Evolutionary conservation across 2,329 filamentous ascomycete species (phyloP), one percentile per base, ranked within the genome.

Genomic region (Mariannaea sp.): DNA sequence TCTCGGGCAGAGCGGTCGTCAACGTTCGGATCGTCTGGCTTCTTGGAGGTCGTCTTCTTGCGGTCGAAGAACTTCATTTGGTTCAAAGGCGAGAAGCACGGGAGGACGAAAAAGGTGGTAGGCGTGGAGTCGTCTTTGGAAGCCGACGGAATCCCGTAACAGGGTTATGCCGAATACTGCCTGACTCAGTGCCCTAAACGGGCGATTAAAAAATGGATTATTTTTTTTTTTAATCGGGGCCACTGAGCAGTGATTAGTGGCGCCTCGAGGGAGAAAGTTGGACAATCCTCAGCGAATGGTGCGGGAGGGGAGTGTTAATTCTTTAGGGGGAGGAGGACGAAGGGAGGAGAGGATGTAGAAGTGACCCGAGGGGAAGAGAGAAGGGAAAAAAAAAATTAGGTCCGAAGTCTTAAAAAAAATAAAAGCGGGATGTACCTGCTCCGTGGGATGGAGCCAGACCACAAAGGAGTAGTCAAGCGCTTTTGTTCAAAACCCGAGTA

Each of bases 61-160:
- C 65, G 68, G 60, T 68, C 70, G 69, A 81, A 80, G 76, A 80
- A 76, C 76, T 80, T 80, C 79, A 81, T 80, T 75, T 71, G 70
- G 65, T 55, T 60, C 58, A 62, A 56, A 55, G 44, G 45, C 49
- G 43, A 52, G 35, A 46, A 38, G 49, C 43, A 38, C 35, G 40
- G 47, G 32, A 49, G 26, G 27, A 20, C 29, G 38, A 49, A 30
- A 27, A 40, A 16, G 19, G 46, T 20, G 27, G 46, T 49, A 33
- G 38, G 24, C 53, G 47, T 47, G 53, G 43, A 56, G 43, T 56
- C 38, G 17, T 39, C 36, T 24, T 39, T 47, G 43, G 62, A 65
- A 65, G 57, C 58, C 57, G 57, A 53, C 56, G 55, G 60, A 68
- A 61, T 71, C 70, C 70, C 70, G 71, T 65, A 68, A 72, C 66